phyloP scores from a whole-genome alignment of 176 grass and related monocot species.

The Bothriochloa decipiens region DNA sequence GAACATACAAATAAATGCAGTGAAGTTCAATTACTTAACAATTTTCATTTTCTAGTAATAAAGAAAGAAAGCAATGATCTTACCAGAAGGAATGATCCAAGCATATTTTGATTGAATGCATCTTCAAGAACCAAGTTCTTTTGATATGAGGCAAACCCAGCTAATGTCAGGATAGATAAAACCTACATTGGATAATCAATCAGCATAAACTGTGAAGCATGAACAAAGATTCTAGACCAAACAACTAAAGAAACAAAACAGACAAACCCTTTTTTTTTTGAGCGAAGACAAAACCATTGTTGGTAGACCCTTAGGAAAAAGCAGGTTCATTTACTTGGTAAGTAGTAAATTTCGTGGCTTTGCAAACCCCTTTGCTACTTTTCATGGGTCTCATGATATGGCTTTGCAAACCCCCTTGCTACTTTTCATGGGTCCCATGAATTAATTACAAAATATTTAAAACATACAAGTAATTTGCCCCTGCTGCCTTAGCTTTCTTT shows the following conservation, averaged over 20 bases:
- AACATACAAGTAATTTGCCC: slow-evolving; percentile 1
- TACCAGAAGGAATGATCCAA: slow-evolving; percentile 88
- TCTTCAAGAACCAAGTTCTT: slow-evolving; percentile 88
- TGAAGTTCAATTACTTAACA: neutral
- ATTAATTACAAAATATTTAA: slow-evolving; percentile 8
- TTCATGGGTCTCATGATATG: slow-evolving; percentile 23
- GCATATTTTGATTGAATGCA: slow-evolving; percentile 86
- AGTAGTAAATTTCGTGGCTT: neutral
- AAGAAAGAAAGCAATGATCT: slow-evolving; percentile 9
- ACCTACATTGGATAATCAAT: slow-evolving; percentile 54
- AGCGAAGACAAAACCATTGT: neutral
- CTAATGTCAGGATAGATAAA: slow-evolving; percentile 74
- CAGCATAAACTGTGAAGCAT: slow-evolving; percentile 15
- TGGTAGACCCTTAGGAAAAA: slow-evolving; percentile 17
- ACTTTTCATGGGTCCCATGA: slow-evolving; percentile 31
- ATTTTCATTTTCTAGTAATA: neutral
- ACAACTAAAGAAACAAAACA: neutral
- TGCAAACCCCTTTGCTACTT: slow-evolving; percentile 5
- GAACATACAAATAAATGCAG: neutral
- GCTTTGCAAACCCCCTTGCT: neutral
- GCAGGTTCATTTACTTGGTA: neutral
- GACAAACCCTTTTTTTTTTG: neutral
- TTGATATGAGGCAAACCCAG: slow-evolving; percentile 44
- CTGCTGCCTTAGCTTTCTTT: neutral
- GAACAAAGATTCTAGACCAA: neutral